Evolutionary conservation across 2,329 filamentous ascomycete genomes (phyloP).

Genomic region (Diaporthe helianthi): DNA sequence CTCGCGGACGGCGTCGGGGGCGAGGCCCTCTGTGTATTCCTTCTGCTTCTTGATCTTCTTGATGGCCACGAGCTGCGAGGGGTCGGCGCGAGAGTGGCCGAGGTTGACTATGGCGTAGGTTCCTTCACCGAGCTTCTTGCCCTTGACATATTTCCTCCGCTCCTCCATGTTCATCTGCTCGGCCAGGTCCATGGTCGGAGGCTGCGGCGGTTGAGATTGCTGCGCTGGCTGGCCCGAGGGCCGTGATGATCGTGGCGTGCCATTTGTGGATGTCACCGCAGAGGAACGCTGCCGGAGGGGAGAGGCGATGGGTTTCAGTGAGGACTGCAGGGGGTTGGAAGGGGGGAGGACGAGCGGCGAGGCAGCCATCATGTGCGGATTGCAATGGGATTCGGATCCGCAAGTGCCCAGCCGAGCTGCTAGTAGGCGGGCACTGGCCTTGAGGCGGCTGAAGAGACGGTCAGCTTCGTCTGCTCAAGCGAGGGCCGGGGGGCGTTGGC

Average conservation of each 20-base stretch:
- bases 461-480: not conserved
- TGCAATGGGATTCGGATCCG: no score
- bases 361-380: constrained; percentile 48
- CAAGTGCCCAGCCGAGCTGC: not conserved
- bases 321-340: constrained; percentile 32
- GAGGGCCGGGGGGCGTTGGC: no score
- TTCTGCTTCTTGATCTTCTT: constrained; percentile 91
- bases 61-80: constrained; percentile 81
- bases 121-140: constrained; percentile 91
- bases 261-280: constrained; percentile 40
- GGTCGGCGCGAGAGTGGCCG: constrained; percentile 78
- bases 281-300: constrained; percentile 41
- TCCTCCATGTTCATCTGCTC: constrained; percentile 84
- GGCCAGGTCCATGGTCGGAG: constrained; percentile 63
- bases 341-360: constrained; percentile 53
- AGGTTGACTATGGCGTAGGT: constrained; percentile 97
- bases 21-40: constrained; percentile 88
- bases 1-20: constrained; percentile 93
- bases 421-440: not conserved
- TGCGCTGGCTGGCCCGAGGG: constrained; percentile 26
- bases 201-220: constrained; percentile 15
- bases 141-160: constrained; percentile 91
- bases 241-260: constrained; percentile 37
- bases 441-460: not conserved
- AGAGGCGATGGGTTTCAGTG: constrained; percentile 34